These are phyloP conservation scores for Globisporangium apiculatum DNA, from an alignment of 352 stramenopile genomes.

Conservation along the genomic window DNA sequence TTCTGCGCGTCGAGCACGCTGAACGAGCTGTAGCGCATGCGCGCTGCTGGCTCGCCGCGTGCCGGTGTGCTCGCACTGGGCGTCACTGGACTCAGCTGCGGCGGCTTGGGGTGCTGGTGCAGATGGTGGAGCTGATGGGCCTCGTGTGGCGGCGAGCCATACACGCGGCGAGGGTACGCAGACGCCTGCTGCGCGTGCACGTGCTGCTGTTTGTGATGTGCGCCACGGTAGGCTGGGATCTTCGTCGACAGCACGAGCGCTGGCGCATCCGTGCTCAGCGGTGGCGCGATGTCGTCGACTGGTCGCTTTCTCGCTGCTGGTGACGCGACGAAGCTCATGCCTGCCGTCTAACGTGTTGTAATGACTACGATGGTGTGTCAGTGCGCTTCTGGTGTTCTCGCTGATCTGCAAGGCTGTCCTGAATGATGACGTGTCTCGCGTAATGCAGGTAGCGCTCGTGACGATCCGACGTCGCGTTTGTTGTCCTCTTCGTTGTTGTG, in stretches of 20 bases:
- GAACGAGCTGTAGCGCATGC: background rate
- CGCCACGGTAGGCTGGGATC: slow-evolving; percentile 1
- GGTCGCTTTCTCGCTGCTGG: slow-evolving; percentile 8
- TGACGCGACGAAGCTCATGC: slow-evolving; percentile 8
- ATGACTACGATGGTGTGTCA: too few relatives aligned
- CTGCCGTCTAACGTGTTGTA: too few relatives aligned
- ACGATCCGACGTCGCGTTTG: too few relatives aligned
- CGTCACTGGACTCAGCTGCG: slow-evolving; percentile 1
- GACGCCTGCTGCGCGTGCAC: background rate
- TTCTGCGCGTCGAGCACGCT: slow-evolving; percentile 11
- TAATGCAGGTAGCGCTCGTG: too few relatives aligned
- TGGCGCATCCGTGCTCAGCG: slow-evolving; percentile 5
- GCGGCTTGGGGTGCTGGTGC: background rate
- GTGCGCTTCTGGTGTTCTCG: too few relatives aligned
- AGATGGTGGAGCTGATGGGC: slow-evolving; percentile 2
- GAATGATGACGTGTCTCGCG: too few relatives aligned
- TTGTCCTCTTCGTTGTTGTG: too few relatives aligned
- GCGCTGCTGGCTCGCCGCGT: background rate
- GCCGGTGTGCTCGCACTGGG: slow-evolving; percentile 3
- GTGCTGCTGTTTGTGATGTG: background rate
- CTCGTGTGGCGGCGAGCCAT: background rate
- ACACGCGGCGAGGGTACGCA: background rate
- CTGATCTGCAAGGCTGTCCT: too few relatives aligned
- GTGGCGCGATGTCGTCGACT: slow-evolving; percentile 9
- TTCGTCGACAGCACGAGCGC: background rate